Evolutionary conservation across 805 yeast genomes (phyloP).

Genomic region (Cyberlindnera veronae): DNA sequence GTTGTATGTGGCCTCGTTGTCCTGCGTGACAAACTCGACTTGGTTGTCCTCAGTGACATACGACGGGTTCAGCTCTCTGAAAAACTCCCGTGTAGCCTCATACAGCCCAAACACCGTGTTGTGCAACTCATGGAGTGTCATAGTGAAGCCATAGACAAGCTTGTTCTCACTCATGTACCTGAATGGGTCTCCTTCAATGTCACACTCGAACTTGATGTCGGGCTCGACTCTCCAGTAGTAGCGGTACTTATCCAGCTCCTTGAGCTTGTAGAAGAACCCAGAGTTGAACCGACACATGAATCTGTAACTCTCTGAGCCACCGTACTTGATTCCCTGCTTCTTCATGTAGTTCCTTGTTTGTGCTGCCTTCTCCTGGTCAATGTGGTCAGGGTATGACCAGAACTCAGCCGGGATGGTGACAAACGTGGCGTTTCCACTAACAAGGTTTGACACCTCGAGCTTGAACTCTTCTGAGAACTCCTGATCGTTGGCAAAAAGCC

Average conservation of each 20-base stretch:
- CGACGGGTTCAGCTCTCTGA: conserved; percentile 41
- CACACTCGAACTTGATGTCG: conserved; percentile 57
- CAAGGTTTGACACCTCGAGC: conserved; percentile 39
- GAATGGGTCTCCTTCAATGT: conserved; percentile 62
- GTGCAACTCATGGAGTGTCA: conserved; percentile 59
- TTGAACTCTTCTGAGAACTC: conserved; percentile 56
- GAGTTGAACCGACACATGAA: conserved; percentile 56
- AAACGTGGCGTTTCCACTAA: conserved; percentile 57
- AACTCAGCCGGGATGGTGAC: conserved; percentile 56
- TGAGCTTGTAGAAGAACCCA: conserved; percentile 60
- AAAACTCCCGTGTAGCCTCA: conserved; percentile 48
- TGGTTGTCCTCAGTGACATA: conserved; percentile 49
- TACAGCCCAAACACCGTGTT: conserved; percentile 63
- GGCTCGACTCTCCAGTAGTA: conserved; percentile 82
- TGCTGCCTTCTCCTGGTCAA: conserved; percentile 48
- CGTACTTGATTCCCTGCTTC: conserved; percentile 49
- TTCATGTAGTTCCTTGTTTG: conserved; percentile 41
- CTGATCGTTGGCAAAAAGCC: conserved; percentile 72
- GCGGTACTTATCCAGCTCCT: conserved; percentile 52
- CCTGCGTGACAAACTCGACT: conserved; percentile 60
- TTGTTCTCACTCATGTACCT: conserved; percentile 49
- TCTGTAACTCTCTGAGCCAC: conserved; percentile 59
- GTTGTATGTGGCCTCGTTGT: conserved; percentile 62
- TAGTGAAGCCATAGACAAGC: conserved; percentile 64
- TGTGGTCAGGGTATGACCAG: conserved; percentile 66